phyloP scores from a whole-genome alignment of 2,329 filamentous ascomycete species.

The Coniochaeta sp. region DNA sequence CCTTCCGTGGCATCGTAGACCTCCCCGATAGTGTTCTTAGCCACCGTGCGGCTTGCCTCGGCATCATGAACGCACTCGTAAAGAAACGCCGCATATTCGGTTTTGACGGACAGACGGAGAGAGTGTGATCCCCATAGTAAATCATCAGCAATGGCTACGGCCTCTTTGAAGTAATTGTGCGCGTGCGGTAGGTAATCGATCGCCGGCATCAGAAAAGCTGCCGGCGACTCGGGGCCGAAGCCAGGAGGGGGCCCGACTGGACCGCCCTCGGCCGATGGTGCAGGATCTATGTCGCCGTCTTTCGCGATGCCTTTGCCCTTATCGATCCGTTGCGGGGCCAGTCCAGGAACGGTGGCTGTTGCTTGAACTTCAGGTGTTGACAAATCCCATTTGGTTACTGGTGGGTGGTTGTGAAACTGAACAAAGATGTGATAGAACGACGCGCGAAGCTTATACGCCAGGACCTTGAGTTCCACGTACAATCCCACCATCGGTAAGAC shows the following conservation, averaged over 20 bases:
- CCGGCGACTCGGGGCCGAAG: conserved; percentile 41
- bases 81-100: conserved; percentile 87
- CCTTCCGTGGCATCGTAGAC: conserved; percentile 88
- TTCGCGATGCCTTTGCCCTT: conserved; percentile 44
- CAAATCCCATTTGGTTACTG: conserved; percentile 56
- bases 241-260: conserved; percentile 51
- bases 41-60: conserved; percentile 67
- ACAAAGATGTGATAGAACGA: conserved; percentile 97
- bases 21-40: conserved; percentile 76
- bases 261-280: conserved; percentile 45
- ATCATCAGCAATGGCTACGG: conserved; percentile 63
- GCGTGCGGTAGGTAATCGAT: conserved; percentile 79
- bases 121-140: conserved; percentile 85
- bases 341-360: conserved; percentile 17
- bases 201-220: conserved; percentile 73
- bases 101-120: conserved; percentile 78
- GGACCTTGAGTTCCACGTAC: conserved; percentile 77
- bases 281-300: conserved; percentile 33
- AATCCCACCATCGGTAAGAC: conserved; percentile 77
- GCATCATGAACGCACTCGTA: conserved; percentile 87
- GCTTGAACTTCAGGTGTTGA: conserved; percentile 38
- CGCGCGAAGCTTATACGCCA: conserved; percentile 85
- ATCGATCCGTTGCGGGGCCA: conserved; percentile 28
- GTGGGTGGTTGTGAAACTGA: conserved; percentile 86
- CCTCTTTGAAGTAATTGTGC: conserved; percentile 72